These are phyloP conservation scores for Inonotus hispidus DNA, from an alignment of 1,284 basidiomycete species.

Conservation along the genomic window DNA sequence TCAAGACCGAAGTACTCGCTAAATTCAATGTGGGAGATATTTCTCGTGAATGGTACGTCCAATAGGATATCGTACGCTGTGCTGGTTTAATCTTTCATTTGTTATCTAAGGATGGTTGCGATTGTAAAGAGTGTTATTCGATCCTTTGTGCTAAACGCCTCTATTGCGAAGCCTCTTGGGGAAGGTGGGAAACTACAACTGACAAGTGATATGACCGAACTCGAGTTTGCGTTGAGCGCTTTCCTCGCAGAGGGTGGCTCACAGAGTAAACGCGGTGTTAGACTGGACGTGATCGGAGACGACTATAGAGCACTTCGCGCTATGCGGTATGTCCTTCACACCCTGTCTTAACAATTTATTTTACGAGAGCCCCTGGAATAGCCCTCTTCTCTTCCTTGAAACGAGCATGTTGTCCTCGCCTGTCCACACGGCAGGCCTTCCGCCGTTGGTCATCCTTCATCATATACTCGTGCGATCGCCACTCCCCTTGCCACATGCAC, in stretches of 20 bases:
- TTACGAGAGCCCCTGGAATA: conserved; percentile 27
- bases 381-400: conserved; percentile 84
- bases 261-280: conserved; percentile 54
- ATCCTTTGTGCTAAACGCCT: conserved; percentile 85
- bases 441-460: conserved; percentile 81
- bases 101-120: conserved; percentile 47
- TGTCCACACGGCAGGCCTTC: conserved; percentile 64
- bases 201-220: conserved; percentile 91
- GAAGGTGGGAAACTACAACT: conserved; percentile 89
- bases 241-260: conserved; percentile 59
- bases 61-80: conserved; percentile 3
- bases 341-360: not conserved
- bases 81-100: not conserved
- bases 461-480: conserved; percentile 90
- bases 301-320: conserved; percentile 78
- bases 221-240: conserved; percentile 84
- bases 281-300: conserved; percentile 67
- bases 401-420: conserved; percentile 61
- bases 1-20: conserved; percentile 70
- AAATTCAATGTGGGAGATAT: conserved; percentile 68
- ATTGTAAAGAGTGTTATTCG: conserved; percentile 74
- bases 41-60: conserved; percentile 62
- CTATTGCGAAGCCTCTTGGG: conserved; percentile 80
- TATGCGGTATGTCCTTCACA: conserved; percentile 56
- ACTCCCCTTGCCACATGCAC: conserved; percentile 75